Evolutionary conservation across 2,329 filamentous ascomycete species (phyloP).

Genomic region (Fonsecaea nubica): DNA sequence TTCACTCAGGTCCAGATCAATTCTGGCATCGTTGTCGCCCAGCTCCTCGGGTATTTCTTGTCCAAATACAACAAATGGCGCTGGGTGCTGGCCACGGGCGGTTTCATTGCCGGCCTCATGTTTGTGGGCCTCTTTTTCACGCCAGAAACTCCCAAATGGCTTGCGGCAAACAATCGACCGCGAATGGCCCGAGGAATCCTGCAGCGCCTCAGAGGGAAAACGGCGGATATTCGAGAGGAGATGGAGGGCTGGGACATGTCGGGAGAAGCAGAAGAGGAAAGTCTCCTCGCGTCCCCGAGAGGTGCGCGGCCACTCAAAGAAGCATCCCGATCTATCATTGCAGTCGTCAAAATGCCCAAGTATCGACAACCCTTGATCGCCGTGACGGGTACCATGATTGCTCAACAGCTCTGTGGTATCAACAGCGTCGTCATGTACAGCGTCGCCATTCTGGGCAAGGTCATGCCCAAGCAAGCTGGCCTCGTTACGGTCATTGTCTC

Average conservation of each 20-base stretch:
- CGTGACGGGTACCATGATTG: conserved; percentile 84
- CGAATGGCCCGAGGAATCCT: conserved; percentile 70
- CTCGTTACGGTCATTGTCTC: conserved; percentile 88
- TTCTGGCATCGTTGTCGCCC: conserved; percentile 81
- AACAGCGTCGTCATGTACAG: conserved; percentile 99
- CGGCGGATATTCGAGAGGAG: conserved; percentile 75
- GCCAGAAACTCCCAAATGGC: conserved; percentile 86
- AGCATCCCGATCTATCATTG: conserved; percentile 63
- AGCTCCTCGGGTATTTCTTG: conserved; percentile 84
- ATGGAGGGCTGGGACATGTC: conserved; percentile 63
- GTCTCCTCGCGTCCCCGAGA: conserved; percentile 46
- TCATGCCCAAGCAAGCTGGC: conserved; percentile 81
- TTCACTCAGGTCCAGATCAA: conserved; percentile 96
- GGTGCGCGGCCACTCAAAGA: conserved; percentile 64
- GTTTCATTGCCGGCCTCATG: conserved; percentile 71
- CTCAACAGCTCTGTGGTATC: conserved; percentile 91
- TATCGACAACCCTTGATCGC: conserved; percentile 79
- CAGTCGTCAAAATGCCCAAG: conserved; percentile 67
- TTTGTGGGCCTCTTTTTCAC: conserved; percentile 72
- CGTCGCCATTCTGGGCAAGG: conserved; percentile 79
- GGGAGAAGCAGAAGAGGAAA: conserved; percentile 33
- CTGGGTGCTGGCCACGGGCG: conserved; percentile 77
- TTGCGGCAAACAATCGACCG: conserved; percentile 70
- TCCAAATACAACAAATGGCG: conserved; percentile 82
- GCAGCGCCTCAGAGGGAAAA: conserved; percentile 76